Evolutionary conservation across 495 filamentous ascomycete species (phyloP).

Genomic region (Evansstolkia leycettana): DNA sequence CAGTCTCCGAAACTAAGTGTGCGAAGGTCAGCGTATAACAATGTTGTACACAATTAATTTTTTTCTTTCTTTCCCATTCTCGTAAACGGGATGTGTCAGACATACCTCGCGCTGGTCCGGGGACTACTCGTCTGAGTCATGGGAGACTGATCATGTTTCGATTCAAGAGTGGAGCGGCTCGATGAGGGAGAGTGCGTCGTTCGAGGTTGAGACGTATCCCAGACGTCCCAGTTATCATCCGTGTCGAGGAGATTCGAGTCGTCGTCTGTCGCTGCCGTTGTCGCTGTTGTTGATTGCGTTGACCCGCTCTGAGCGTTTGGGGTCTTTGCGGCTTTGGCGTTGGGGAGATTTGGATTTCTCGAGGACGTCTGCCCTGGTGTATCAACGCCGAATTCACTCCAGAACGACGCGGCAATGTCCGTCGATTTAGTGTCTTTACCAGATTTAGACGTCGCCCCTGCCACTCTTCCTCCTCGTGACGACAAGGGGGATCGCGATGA

Average conservation of each 20-base stretch:
- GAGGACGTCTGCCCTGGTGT: slow-evolving; percentile 33
- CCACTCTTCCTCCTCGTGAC: slow-evolving; percentile 16
- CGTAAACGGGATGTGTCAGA: no score
- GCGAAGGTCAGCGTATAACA: background rate
- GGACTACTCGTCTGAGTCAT: slow-evolving; percentile 35
- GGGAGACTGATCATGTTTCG: slow-evolving; percentile 33
- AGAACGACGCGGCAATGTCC: slow-evolving; percentile 36
- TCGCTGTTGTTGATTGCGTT: slow-evolving; percentile 6
- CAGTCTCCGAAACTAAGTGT: slow-evolving; percentile 31
- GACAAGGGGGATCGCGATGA: slow-evolving; percentile 27
- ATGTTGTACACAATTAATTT: background rate
- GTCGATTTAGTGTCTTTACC: slow-evolving; percentile 36
- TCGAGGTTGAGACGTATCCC: slow-evolving; percentile 47
- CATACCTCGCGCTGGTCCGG: slow-evolving; percentile 34
- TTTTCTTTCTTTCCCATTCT: background rate
- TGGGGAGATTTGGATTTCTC: slow-evolving; percentile 5
- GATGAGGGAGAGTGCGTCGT: slow-evolving; percentile 34
- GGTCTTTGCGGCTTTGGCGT: slow-evolving; percentile 21
- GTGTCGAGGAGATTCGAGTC: slow-evolving; percentile 33
- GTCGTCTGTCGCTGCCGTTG: slow-evolving; percentile 5
- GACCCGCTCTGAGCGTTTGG: slow-evolving; percentile 21
- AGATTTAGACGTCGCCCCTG: slow-evolving; percentile 24
- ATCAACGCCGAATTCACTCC: slow-evolving; percentile 44
- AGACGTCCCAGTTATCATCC: slow-evolving; percentile 62
- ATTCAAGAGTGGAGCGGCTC: slow-evolving; percentile 32